These are phyloP conservation scores for Polytrichum formosum DNA, from an alignment of 225 moss, liverwort and hornwort species.

Conservation along the genomic window DNA sequence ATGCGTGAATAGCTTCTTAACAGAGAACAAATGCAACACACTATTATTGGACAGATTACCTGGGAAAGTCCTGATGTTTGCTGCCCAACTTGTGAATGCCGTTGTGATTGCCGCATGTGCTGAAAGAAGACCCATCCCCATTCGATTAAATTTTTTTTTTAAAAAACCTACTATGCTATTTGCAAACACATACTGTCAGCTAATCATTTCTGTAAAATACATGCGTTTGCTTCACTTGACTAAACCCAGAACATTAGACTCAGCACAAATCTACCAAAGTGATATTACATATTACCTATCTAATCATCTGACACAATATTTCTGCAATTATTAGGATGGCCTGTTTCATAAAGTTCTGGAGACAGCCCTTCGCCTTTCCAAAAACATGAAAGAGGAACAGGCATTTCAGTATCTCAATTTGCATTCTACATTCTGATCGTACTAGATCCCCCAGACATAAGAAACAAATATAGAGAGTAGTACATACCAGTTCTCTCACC, in stretches of 20 bases:
- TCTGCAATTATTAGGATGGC: too few relatives aligned
- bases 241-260: slow-evolving; percentile 9
- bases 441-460: too few relatives aligned
- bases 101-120: slow-evolving; percentile 32
- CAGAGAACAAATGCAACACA: not conserved
- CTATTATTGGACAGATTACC: slow-evolving; percentile 17
- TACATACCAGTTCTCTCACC: too few relatives aligned
- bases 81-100: slow-evolving; percentile 38
- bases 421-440: too few relatives aligned
- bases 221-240: not conserved
- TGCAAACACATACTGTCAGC: slow-evolving; percentile 6
- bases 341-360: too few relatives aligned
- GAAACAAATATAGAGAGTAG: too few relatives aligned
- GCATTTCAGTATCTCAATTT: too few relatives aligned
- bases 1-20: not conserved
- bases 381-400: too few relatives aligned
- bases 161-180: slow-evolving; percentile 2
- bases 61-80: slow-evolving; percentile 27
- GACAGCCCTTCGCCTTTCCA: too few relatives aligned
- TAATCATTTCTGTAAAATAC: not conserved
- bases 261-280: not conserved
- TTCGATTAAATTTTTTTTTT: not conserved
- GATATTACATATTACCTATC: not conserved
- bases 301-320: not conserved
- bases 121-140: slow-evolving; percentile 19